Conservation (phyloP, 2,329 filamentous ascomycete genomes). For the Corniculantispora saksenae region DNA sequence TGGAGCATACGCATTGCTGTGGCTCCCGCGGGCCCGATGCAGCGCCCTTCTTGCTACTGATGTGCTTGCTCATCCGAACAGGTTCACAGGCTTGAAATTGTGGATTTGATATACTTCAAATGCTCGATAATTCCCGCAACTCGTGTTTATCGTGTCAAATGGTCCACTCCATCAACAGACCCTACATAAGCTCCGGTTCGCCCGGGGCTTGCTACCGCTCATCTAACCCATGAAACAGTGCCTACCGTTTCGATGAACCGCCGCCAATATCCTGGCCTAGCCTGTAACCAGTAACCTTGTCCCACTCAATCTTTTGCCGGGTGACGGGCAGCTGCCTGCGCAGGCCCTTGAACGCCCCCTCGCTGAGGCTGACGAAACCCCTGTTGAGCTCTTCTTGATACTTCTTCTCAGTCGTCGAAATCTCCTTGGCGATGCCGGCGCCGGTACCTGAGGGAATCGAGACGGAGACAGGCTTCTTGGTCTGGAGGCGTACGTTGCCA, state of each 20-base stretch:
- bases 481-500: conserved; percentile 90
- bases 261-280: conserved; percentile 79
- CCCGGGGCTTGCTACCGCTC: background rate
- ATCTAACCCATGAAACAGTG: background rate
- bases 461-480: conserved; percentile 72
- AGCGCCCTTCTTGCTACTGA: background rate
- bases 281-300: conserved; percentile 92
- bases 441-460: conserved; percentile 64
- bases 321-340: conserved; percentile 93
- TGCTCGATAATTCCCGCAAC: background rate
- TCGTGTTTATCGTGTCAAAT: background rate
- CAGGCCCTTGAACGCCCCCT: conserved; percentile 92
- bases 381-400: conserved; percentile 96
- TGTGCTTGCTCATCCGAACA: too few relatives aligned
- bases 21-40: background rate
- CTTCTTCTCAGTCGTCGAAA: conserved; percentile 79
- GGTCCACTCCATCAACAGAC: background rate
- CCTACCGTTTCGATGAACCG: conserved; percentile 58
- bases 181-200: background rate
- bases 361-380: conserved; percentile 83
- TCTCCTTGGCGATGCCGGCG: conserved; percentile 72
- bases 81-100: background rate
- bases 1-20: background rate
- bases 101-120: background rate
- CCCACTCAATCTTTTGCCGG: conserved; percentile 98